Percentiles rank a stretch among this genome's conserved stretches.
Conservation (phyloP, 176 grass and related monocot species). For the Avena sativa region DNA sequence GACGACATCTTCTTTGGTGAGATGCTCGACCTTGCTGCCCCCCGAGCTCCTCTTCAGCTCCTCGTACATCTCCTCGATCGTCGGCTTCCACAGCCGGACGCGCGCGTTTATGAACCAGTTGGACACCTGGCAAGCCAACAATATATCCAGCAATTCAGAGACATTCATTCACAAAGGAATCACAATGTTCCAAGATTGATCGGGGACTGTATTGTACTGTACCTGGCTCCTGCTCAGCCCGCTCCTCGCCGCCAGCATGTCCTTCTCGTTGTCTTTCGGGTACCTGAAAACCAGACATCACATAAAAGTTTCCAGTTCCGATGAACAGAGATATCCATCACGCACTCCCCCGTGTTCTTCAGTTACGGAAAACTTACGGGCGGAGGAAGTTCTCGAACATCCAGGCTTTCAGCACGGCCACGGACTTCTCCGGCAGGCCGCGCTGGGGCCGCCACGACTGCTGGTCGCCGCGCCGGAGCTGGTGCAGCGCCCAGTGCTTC, state of each 20-base stretch:
- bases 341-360: too few species aligned
- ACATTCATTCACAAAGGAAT: background rate
- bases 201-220: background rate
- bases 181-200: too few species aligned
- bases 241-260: slow-evolving; percentile 81
- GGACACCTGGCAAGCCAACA: slow-evolving; percentile 58
- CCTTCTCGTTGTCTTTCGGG: slow-evolving; percentile 91
- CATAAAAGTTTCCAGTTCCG: too few species aligned
- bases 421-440: slow-evolving; percentile 92
- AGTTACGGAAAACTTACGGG: slow-evolving; percentile 64
- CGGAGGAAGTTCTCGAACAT: slow-evolving; percentile 97
- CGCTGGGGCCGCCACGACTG: slow-evolving; percentile 84
- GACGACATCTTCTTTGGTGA: background rate
- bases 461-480: slow-evolving; percentile 67
- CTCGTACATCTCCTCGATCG: slow-evolving; percentile 93
- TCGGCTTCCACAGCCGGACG: slow-evolving; percentile 83
- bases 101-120: slow-evolving; percentile 97
- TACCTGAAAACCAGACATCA: slow-evolving; percentile 62
- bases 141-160: background rate
- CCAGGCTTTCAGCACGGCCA: slow-evolving; percentile 86
- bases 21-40: slow-evolving; percentile 21
- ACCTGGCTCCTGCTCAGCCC: slow-evolving; percentile 92
- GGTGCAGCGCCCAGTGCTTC: slow-evolving; percentile 93
- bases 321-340: too few species aligned
- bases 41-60: slow-evolving; percentile 66